Percentiles rank a stretch among this genome's conserved stretches.
phyloP scores from a whole-genome alignment of 345 rosid genomes.

The Hibiscus mutabilis region DNA sequence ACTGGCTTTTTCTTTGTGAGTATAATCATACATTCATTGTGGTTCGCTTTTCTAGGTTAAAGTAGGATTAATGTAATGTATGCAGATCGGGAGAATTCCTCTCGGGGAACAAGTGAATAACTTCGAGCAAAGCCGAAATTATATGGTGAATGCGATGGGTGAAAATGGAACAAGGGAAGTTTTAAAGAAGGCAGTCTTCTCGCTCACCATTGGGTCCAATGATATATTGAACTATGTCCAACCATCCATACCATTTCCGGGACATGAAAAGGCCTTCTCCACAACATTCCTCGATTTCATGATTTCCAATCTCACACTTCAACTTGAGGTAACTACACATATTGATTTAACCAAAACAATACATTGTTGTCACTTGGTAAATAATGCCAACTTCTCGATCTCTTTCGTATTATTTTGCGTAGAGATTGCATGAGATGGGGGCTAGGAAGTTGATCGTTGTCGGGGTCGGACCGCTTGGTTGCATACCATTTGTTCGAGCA shows the following conservation, averaged over 20 bases:
- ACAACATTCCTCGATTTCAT: slow-evolving; percentile 34
- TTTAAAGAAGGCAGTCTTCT: slow-evolving; percentile 39
- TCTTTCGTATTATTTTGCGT: neutral
- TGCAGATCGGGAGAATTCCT: slow-evolving; percentile 49
- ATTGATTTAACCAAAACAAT: too few relatives aligned
- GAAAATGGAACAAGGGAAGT: slow-evolving; percentile 35
- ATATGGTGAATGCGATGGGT: slow-evolving; percentile 36
- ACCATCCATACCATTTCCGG: slow-evolving; percentile 41
- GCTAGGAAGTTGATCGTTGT: slow-evolving; percentile 43
- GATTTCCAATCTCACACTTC: slow-evolving; percentile 43
- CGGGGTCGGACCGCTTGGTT: slow-evolving; percentile 62
- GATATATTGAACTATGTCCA: slow-evolving; percentile 44
- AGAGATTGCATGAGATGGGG: slow-evolving; percentile 44
- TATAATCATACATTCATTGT: neutral
- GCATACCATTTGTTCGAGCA: slow-evolving; percentile 56
- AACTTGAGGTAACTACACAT: slow-evolving; percentile 34
- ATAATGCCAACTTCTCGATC: too few relatives aligned
- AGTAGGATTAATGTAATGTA: neutral
- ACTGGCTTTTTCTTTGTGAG: slow-evolving; percentile 45
- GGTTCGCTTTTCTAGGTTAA: neutral
- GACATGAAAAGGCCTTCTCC: slow-evolving; percentile 26
- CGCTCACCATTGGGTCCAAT: slow-evolving; percentile 49
- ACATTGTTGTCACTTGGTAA: too few relatives aligned
- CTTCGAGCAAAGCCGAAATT: slow-evolving; percentile 44
- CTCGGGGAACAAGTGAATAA: slow-evolving; percentile 40